Base-by-base conservation (phyloP, 352 stramenopile species). In the Phytophthora citrophthora region DNA sequence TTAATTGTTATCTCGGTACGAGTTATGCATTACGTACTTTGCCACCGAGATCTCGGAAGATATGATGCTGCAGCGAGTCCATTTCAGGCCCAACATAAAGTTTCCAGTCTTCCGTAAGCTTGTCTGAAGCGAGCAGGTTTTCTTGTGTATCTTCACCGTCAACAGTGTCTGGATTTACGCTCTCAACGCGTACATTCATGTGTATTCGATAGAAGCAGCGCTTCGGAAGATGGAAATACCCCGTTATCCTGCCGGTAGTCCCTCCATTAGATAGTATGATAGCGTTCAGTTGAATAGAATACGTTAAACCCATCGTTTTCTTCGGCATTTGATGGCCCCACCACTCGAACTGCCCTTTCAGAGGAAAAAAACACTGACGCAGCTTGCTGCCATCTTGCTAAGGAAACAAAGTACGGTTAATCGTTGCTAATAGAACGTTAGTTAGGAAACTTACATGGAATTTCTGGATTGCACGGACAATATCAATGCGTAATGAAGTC, bases 261-360 rank as follows among this genome's bases (percentile, higher is more conserved):
- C 78, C 52, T n/a, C 50, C 47, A 2, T 56, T 34, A 3, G 59
- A 52, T 4, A 87, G 39, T 4, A 46, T 49, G 7, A 89, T 61
- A 4, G 32, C 18, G 10, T 65, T 67, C 4, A 64, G 29, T 1
- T 57, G 41, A 10, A 79, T 31, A 1, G 53, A 44, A 18, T 74
- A 68, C 2, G 20, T 52, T 4, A 93, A 54, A 3, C 73, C 74
- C 7, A 58, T 64, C 0, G 82, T 81, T 40, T 80, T 82, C 12
- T 64, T 70, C 0, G 53, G 31, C 20, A 81, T 73, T 31, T 76
- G 71, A 1, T 72, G 45, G 29, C 77, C 51, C 85, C 85, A 94
- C 85, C 85, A 94, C 16, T 89, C 72, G 18, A 94, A 59, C n/a
- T 49, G 55, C 0, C 85, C 83, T 36, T 79, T 89, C 3, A 87